phyloP scores from a whole-genome alignment of 345 rosid genomes.

The Cardiospermum halicacabum region DNA sequence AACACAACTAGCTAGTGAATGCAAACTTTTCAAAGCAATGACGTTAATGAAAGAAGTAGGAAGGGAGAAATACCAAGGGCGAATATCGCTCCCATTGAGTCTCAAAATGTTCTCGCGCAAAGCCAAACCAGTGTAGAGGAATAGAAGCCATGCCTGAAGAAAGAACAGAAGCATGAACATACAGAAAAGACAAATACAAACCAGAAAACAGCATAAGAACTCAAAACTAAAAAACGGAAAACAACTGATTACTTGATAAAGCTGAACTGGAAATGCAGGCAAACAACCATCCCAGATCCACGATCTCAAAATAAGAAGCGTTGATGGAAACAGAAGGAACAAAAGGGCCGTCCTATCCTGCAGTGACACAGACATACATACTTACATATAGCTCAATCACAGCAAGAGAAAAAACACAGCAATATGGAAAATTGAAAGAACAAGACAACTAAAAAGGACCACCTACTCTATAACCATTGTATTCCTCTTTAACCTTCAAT shows the following conservation, averaged over 20 bases:
- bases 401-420: not conserved
- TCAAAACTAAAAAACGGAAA: not conserved
- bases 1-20: not conserved
- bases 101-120: conserved; percentile 90
- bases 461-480: conserved; percentile 82
- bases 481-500: conserved; percentile 95
- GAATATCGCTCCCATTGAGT: conserved; percentile 97
- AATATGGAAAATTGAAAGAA: not conserved
- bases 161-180: too few relatives aligned
- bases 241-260: conserved; percentile 57
- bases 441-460: not conserved
- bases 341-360: conserved; percentile 97
- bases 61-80: conserved; percentile 68
- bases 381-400: too few relatives aligned
- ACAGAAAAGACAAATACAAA: conserved; percentile 11
- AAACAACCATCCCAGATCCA: conserved; percentile 87
- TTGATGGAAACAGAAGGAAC: conserved; percentile 82
- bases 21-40: not conserved
- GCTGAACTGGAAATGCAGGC: conserved; percentile 95
- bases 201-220: not conserved
- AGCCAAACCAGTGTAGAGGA: conserved; percentile 95
- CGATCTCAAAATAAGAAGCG: conserved; percentile 67
- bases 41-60: not conserved
- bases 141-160: conserved; percentile 86
- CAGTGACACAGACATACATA: conserved; percentile 28